Conservation (phyloP, 345 rosid genomes). For the Boechera retrofracta region DNA sequence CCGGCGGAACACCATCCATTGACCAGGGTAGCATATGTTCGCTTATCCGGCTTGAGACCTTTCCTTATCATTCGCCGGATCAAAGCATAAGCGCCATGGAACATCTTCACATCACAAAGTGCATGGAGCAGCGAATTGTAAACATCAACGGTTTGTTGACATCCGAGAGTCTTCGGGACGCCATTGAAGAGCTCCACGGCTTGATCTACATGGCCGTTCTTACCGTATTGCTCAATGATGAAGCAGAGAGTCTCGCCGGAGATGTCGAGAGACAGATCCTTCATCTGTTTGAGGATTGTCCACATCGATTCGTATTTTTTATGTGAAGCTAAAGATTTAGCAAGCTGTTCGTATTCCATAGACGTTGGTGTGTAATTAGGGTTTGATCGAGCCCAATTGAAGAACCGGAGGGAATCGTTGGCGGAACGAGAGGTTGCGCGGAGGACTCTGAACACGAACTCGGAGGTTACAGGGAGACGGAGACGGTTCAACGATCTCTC, state of each 20-base stretch:
- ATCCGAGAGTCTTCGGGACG: conserved; percentile 53
- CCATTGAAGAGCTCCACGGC: conserved; percentile 88
- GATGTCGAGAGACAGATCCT: conserved; percentile 53
- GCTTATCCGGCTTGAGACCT: conserved; percentile 65
- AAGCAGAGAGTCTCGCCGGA: conserved; percentile 67
- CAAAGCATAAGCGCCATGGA: conserved; percentile 84
- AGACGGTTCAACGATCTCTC: conserved; percentile 73
- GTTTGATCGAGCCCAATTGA: conserved; percentile 76
- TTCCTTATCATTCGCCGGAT: conserved; percentile 84
- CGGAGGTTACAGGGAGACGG: conserved; percentile 63
- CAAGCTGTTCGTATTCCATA: conserved; percentile 70
- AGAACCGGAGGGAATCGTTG: conserved; percentile 78
- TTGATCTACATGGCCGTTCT: conserved; percentile 72
- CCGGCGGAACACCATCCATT: conserved; percentile 88
- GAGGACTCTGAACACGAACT: conserved; percentile 84
- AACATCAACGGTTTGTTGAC: conserved; percentile 57
- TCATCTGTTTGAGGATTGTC: conserved; percentile 77
- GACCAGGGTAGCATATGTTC: conserved; percentile 67
- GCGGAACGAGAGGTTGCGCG: conserved; percentile 75
- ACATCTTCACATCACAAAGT: conserved; percentile 80
- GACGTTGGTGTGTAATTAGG: conserved; percentile 70
- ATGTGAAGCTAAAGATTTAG: conserved; percentile 62
- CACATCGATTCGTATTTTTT: conserved; percentile 81
- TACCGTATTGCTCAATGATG: conserved; percentile 79
- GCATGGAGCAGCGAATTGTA: conserved; percentile 80